Evolutionary conservation across 164 flowering plant species (phyloP).

Genomic region (Stephania cephalantha): DNA sequence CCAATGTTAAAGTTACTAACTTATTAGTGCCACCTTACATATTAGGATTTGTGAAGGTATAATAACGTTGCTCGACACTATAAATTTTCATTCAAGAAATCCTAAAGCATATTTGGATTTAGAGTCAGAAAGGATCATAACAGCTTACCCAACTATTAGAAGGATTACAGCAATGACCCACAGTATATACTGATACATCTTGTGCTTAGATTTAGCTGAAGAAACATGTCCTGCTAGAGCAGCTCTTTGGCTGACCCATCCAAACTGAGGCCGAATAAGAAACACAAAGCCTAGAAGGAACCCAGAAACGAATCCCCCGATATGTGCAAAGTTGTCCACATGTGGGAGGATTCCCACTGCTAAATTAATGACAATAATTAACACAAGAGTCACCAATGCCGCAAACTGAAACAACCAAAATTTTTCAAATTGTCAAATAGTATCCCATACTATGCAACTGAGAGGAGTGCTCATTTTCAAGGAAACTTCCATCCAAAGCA

Average conservation of each 20-base stretch:
- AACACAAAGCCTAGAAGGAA: conserved; percentile 90
- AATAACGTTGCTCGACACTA: too few relatives aligned
- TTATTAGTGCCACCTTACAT: too few relatives aligned
- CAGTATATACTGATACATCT: conserved; percentile 66
- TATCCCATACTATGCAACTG: background rate
- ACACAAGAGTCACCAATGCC: conserved; percentile 59
- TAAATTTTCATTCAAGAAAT: too few relatives aligned
- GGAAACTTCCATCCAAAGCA: background rate
- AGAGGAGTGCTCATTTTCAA: conserved; percentile 10
- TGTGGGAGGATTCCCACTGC: conserved; percentile 89
- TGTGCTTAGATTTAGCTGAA: conserved; percentile 45
- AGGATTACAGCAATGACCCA: conserved; percentile 62
- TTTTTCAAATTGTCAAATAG: background rate
- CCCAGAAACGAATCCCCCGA: conserved; percentile 89
- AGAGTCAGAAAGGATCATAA: background rate
- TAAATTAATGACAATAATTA: conserved; percentile 61
- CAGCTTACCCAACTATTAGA: conserved; percentile 64
- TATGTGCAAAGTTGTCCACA: conserved; percentile 93
- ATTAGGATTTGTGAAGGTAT: too few relatives aligned
- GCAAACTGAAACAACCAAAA: conserved; percentile 40
- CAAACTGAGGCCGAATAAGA: conserved; percentile 87
- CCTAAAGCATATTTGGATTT: background rate
- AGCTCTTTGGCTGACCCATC: conserved; percentile 68
- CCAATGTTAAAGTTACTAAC: too few relatives aligned
- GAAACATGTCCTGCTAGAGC: conserved; percentile 28